Evolutionary conservation across 441 rosid species (phyloP).

Genomic region (Lagerstroemia fauriei): DNA sequence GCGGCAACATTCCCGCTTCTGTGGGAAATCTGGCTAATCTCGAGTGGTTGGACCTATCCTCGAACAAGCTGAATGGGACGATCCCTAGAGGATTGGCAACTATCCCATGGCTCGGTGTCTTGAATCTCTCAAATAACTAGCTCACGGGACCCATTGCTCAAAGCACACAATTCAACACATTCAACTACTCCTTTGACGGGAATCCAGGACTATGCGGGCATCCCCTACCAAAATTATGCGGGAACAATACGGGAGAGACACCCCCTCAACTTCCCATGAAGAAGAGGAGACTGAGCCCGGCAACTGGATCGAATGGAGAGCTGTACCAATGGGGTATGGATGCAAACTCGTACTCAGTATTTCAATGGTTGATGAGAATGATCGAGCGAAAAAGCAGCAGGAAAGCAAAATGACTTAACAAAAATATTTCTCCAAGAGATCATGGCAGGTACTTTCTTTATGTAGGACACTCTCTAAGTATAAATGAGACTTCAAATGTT

Average conservation of each 20-base stretch:
- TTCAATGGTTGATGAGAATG: background rate
- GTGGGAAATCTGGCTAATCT: background rate
- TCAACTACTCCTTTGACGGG: background rate
- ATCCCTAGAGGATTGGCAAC: background rate
- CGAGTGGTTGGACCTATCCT: background rate
- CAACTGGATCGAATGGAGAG: background rate
- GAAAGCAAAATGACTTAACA: background rate
- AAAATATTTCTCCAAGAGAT: no score
- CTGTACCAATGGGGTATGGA: conserved; percentile 6
- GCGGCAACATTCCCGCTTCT: background rate
- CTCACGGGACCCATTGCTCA: conserved; percentile 11
- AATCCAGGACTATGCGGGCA: background rate
- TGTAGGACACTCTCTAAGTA: no score
- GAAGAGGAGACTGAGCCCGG: background rate
- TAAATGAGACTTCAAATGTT: no score
- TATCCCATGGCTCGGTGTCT: background rate
- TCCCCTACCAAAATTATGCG: background rate
- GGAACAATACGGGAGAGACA: conserved; percentile 32
- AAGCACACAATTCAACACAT: background rate
- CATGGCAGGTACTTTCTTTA: background rate
- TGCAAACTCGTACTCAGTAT: background rate
- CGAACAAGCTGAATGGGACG: conserved; percentile 1
- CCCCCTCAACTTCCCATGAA: background rate
- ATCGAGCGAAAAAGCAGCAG: background rate
- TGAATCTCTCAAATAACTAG: background rate